Base-by-base conservation (phyloP, 169 alveolate species). In the Eimeria zaria region DNA sequence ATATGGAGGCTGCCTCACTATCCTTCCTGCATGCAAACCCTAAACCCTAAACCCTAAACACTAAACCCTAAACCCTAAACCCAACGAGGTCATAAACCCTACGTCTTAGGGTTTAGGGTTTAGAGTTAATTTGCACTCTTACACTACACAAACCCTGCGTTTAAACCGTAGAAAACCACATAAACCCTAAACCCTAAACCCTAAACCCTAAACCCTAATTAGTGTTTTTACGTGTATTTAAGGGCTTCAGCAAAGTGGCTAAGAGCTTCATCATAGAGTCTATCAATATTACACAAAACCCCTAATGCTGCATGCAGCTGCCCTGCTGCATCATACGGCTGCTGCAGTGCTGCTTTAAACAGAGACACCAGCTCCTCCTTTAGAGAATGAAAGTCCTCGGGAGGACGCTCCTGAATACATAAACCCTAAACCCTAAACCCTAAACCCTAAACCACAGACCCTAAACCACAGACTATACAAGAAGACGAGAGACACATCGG, bases 231-330 rank as follows among this genome's bases (percentile, higher is more conserved):
- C 95, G 83, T 51, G n/a, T 51, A 73, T 20, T 67, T 62, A 44
- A 71, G 83, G 44, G 97, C 92, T 53, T 95, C 84, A 24, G 91
- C 76, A 55, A 89, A 76, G 80, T 69, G 95, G 24, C 84, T 81
- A 39, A 97, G 98, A 4, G 99, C 99, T 69, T 87, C 89, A 89
- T 95, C 98, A 89, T 97, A 98, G 83, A 97, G 97, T 87, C 99
- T 97, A 69, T 96, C 97, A 91, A 98, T 98, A 96, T 98, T 98
- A 64, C 96, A 94, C 67, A 98, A 97, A n/a, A 98, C 99, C 48
- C 99, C 99, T 74, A 98, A 96, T 22, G 98, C 99, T 48, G 96
- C 92, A 71, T 91, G 95, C 73, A 97, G 94, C 41, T 97, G 71
- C 14, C 48, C 89, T 44, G 53, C 87, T 33, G 98, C 91, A 84